A percentile compares a stretch with the other conserved stretches of the same genome.
Conservation (phyloP, 257 asterid species). For the Plantago major region DNA sequence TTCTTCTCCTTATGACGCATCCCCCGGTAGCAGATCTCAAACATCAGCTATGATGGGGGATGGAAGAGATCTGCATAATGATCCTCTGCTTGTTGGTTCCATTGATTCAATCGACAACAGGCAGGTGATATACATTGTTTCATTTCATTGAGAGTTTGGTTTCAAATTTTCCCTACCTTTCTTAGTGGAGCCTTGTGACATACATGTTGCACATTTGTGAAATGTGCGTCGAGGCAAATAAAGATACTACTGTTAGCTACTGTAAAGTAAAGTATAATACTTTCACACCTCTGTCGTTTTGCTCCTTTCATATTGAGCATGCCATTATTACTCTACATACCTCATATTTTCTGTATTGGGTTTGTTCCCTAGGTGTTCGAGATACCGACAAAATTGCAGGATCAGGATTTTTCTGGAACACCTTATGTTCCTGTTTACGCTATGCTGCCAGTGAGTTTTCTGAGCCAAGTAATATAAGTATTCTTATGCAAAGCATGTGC, state of each 20-base stretch:
- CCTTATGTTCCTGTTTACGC: constrained; percentile 82
- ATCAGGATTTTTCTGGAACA: constrained; percentile 79
- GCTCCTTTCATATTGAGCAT: constrained; percentile 12
- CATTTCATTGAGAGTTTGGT: constrained; percentile 17
- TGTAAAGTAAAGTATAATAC: neutral
- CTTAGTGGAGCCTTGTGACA: constrained; percentile 4
- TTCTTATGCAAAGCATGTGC: constrained; percentile 6
- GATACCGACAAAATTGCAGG: constrained; percentile 61
- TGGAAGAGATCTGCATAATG: constrained; percentile 65
- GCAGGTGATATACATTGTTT: constrained; percentile 49
- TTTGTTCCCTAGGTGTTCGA: constrained; percentile 54
- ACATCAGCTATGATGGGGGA: constrained; percentile 66
- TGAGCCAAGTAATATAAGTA: constrained; percentile 4
- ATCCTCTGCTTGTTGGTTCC: constrained; percentile 77
- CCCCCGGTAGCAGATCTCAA: constrained; percentile 61
- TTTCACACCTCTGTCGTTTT: neutral
- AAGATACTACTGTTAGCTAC: neutral
- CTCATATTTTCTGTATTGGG: constrained; percentile 22
- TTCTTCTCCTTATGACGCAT: constrained; percentile 74
- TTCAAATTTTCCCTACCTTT: neutral
- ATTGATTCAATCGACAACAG: constrained; percentile 54
- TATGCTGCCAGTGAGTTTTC: constrained; percentile 87
- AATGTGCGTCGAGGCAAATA: neutral
- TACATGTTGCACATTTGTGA: neutral
- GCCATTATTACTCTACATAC: constrained; percentile 10